Conservation (phyloP, 805 yeast species). For the Candida insectalens region DNA sequence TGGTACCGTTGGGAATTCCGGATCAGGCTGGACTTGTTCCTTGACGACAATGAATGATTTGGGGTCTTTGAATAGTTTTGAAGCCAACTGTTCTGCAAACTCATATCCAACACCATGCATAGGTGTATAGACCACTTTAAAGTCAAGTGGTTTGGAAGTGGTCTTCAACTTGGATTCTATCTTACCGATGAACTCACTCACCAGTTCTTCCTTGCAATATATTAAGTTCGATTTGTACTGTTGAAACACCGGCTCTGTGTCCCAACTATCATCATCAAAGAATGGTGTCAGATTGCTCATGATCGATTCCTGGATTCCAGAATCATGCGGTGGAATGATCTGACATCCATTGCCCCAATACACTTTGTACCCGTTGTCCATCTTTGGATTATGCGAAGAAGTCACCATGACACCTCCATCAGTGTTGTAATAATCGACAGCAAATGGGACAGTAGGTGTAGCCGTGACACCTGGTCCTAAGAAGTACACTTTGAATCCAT, state of each 20-base stretch:
- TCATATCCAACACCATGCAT: constrained; percentile 91
- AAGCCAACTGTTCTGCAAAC: constrained; percentile 36
- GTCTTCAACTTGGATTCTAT: constrained; percentile 25
- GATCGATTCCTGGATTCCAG: constrained; percentile 57
- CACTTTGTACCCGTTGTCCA: constrained; percentile 91
- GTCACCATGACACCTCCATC: constrained; percentile 88
- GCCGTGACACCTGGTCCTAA: constrained; percentile 49
- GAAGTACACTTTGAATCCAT: constrained; percentile 63
- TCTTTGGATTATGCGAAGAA: constrained; percentile 79
- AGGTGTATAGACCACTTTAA: constrained; percentile 75
- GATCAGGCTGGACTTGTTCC: constrained; percentile 71
- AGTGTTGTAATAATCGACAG: constrained; percentile 53
- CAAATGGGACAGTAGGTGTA: constrained; percentile 90
- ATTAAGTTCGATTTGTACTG: constrained; percentile 19
- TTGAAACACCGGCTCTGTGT: constrained; percentile 21
- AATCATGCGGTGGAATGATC: constrained; percentile 87
- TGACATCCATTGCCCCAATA: constrained; percentile 93
- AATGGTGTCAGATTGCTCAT: constrained; percentile 53
- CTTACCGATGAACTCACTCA: constrained; percentile 30
- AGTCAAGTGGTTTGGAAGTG: constrained; percentile 17
- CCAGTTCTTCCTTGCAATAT: constrained; percentile 32
- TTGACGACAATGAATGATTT: constrained; percentile 31
- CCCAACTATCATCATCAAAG: constrained; percentile 29
- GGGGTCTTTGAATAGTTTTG: constrained; percentile 8
- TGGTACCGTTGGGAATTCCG: constrained; percentile 72